These are phyloP conservation scores for Neofusicoccum parvum DNA, from an alignment of 2,329 filamentous ascomycete species.

Conservation along the genomic window DNA sequence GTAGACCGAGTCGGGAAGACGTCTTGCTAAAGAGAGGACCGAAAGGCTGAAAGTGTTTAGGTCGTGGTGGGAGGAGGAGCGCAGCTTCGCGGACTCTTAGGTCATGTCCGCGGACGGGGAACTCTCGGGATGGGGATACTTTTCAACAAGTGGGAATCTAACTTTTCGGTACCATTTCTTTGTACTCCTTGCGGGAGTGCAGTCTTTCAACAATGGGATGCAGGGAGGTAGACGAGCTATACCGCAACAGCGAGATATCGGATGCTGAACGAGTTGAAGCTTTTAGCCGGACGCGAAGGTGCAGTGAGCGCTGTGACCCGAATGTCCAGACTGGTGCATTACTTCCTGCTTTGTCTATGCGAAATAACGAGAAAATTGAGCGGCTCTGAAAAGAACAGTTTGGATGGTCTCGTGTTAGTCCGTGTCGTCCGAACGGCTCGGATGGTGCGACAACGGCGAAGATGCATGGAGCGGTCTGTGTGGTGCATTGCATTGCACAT, in stretches of 20 bases:
- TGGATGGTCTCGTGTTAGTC: not conserved
- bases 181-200: not conserved
- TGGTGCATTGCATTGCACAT: not conserved
- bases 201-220: not conserved
- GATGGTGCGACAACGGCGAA: constrained; percentile 8
- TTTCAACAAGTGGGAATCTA: not conserved
- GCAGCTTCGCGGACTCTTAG: not conserved
- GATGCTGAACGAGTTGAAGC: no score
- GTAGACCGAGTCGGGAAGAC: constrained; percentile 14
- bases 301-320: not conserved
- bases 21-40: constrained; percentile 15
- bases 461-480: not conserved
- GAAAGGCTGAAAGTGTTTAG: constrained; percentile 21
- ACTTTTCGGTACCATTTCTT: not conserved
- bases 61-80: constrained; percentile 23
- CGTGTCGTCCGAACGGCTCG: not conserved
- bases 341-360: not conserved
- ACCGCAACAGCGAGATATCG: no score
- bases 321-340: not conserved
- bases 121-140: not conserved
- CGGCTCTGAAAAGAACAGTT: no score
- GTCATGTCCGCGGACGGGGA: not conserved
- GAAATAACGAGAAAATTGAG: no score
- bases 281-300: no score
- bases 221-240: not conserved